Base-by-base conservation (phyloP, 169 alveolate species). In the Perkinsus marinus region DNA sequence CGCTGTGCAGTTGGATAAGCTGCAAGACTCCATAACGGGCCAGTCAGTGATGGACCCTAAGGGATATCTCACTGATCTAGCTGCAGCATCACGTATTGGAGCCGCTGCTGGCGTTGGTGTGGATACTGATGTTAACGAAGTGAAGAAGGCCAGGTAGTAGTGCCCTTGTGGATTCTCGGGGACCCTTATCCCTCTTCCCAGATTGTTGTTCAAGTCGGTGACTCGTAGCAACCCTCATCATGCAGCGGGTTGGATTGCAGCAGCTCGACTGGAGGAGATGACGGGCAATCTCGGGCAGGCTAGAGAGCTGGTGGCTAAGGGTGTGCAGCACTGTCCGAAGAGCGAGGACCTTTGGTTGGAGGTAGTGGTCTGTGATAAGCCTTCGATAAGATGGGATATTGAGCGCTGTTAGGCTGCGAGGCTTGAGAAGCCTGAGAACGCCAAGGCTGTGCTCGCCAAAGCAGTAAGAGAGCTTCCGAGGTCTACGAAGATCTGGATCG, bases 301-400 rank as follows among this genome's bases (percentile, higher is more conserved):
- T 36, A 36, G 90, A 39, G 90, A 79, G 39, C 39, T 79, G 46
- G 46, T 79, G 90, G 90, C 90, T 2, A 98, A 92, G 99, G 99
- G 34, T 97, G 99, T 90, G 95, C 96, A 93, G 95, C 79, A 97
- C 90, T 98, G 99, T 93, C 99, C 99, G 41, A 97, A 97, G 93
- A 97, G 96, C 93, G 99, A 99, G 93, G 99, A 98, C 96, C 97
- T 99, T 22, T 98, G 99, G 99, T 95, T 98, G 41, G 99, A 99
- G 95, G 79, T 57, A 57, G 79, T 13, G n/a, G n/a, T 30, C 34
- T 41, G 10, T 10, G 46, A 3, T 6, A 10, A 41, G 19, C 46
- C 19, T 10, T 6, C 46, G 46, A 41, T 41, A 3, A 41, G 46
- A 41, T 10, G 19, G 46, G 10, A 10, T 10, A 41, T 3, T 10